Conservation (phyloP, 169 alveolate genomes). For the Cryptosporidium sp. region DNA sequence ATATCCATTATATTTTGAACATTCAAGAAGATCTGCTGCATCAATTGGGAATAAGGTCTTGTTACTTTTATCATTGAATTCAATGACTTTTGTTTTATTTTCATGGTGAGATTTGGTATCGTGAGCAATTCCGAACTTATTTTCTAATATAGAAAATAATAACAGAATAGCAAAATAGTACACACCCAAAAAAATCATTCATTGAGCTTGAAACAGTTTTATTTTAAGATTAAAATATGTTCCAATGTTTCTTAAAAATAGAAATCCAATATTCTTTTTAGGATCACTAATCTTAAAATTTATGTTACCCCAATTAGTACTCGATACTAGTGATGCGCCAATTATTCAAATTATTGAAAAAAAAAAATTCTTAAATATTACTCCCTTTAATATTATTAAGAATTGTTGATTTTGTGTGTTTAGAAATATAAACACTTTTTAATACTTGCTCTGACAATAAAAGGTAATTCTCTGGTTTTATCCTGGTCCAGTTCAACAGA, state of each 20-base stretch:
- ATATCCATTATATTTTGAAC: constrained; percentile 41
- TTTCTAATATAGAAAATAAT: not conserved
- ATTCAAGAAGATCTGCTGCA: constrained; percentile 71
- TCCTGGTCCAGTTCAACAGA: not conserved
- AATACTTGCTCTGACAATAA: not conserved
- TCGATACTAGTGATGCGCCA: constrained; percentile 38
- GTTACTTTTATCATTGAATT: not conserved
- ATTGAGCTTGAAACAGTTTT: not conserved
- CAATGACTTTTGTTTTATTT: not conserved
- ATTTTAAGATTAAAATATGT: not conserved
- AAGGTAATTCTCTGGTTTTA: not conserved
- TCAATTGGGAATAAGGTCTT: constrained; percentile 14
- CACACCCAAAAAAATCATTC: constrained; percentile 15
- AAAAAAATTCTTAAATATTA: not conserved
- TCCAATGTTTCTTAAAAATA: not conserved
- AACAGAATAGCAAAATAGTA: not conserved
- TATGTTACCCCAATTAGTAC: constrained; percentile 51
- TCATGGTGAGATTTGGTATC: not conserved
- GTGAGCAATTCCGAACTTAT: not conserved
- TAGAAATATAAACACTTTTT: not conserved
- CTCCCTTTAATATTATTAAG: not conserved
- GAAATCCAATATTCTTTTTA: not conserved
- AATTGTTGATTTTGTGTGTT: not conserved
- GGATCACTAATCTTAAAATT: not conserved
- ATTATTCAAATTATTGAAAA: not conserved